These are phyloP conservation scores for Biscogniauxia mediterranea DNA, from an alignment of 2,329 filamentous ascomycete genomes.

Conservation along the genomic window DNA sequence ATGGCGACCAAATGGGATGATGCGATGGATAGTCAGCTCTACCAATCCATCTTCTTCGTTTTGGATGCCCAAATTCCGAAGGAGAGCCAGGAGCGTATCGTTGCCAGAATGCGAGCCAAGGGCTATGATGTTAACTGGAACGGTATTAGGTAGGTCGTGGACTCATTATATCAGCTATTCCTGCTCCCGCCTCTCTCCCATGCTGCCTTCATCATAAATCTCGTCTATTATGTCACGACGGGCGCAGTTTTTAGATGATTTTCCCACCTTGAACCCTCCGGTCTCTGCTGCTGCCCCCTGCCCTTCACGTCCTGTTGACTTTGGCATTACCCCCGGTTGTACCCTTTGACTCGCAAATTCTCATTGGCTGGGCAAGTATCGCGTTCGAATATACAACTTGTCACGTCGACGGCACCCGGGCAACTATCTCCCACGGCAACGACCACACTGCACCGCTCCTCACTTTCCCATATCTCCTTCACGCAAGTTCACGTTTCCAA, in stretches of 20 bases:
- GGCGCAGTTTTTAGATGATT: background rate
- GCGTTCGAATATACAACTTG: background rate
- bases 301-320: conserved; percentile 27
- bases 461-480: background rate
- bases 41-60: conserved; percentile 21
- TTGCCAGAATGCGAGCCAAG: conserved; percentile 19
- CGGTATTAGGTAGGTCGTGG: conserved; percentile 34
- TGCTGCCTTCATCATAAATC: conserved; percentile 6
- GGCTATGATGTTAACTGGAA: conserved; percentile 33
- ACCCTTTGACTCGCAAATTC: conserved; percentile 8
- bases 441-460: background rate
- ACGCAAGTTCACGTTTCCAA: background rate
- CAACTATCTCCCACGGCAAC: background rate
- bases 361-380: conserved; percentile 23
- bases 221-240: background rate
- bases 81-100: conserved; percentile 23
- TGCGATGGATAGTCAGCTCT: conserved; percentile 18
- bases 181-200: background rate
- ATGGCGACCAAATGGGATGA: conserved; percentile 23
- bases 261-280: background rate
- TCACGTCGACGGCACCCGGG: background rate
- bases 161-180: background rate
- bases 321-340: background rate
- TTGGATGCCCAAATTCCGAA: conserved; percentile 14
- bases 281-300: conserved; percentile 31